Conservation (phyloP, 1,284 basidiomycete species). For the Polyporus tsugae region DNA sequence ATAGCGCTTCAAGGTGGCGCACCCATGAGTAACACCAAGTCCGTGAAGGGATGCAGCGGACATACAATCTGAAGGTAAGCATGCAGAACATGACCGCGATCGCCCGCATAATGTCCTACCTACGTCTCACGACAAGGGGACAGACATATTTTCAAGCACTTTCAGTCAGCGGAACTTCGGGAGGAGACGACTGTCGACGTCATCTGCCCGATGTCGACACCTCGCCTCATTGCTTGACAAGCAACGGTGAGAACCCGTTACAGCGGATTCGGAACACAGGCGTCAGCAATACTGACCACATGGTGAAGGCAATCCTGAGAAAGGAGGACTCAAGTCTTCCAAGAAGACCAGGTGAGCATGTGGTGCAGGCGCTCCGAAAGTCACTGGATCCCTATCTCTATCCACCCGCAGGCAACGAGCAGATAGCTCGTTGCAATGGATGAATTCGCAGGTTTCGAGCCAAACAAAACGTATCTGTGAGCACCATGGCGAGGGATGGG, state of each 20-base stretch:
- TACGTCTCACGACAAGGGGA: neutral
- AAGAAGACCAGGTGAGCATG: slow-evolving; percentile 33
- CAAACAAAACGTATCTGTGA: slow-evolving; percentile 1
- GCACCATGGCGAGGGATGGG: neutral
- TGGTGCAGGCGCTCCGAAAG: slow-evolving; percentile 26
- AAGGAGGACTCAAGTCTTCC: slow-evolving; percentile 28
- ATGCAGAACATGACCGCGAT: neutral
- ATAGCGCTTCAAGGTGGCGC: neutral
- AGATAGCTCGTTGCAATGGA: neutral
- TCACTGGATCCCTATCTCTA: slow-evolving; percentile 30
- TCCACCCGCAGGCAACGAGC: neutral
- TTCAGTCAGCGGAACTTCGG: slow-evolving; percentile 7
- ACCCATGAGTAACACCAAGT: neutral
- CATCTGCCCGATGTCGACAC: slow-evolving; percentile 24
- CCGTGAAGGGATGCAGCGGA: neutral
- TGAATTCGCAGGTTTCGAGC: neutral
- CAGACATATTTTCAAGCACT: neutral
- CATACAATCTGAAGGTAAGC: neutral
- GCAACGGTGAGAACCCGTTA: slow-evolving; percentile 26
- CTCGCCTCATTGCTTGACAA: slow-evolving; percentile 11
- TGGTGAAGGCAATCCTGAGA: slow-evolving; percentile 32
- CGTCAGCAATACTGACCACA: slow-evolving; percentile 29
- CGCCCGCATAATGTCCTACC: neutral
- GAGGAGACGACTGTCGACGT: slow-evolving; percentile 21
- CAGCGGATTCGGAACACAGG: slow-evolving; percentile 12